A percentile compares a stretch with the other conserved stretches of the same genome.
Conservation (phyloP, 139 green algal species). For the Chlamydomonas incerta region DNA sequence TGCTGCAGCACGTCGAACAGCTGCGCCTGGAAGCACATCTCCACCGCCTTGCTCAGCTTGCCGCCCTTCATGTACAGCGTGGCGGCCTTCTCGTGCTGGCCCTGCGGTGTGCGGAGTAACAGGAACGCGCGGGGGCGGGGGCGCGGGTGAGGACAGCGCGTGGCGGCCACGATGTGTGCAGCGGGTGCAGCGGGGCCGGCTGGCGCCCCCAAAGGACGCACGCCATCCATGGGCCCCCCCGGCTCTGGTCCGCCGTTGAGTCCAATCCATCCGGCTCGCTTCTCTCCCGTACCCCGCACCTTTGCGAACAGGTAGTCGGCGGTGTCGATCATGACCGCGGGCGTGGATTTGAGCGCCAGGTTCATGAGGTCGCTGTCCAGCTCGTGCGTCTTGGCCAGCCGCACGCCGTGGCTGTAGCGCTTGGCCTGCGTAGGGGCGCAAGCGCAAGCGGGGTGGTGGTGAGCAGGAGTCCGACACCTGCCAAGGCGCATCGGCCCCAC, state of each 20-base stretch:
- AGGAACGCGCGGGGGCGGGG: too few species aligned
- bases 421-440: conserved; percentile 41
- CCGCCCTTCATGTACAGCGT: conserved; percentile 64
- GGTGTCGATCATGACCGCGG: conserved; percentile 70
- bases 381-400: conserved; percentile 66
- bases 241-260: too few species aligned
- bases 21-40: conserved; percentile 81
- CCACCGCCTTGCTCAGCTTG: conserved; percentile 74
- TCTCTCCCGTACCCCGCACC: background rate
- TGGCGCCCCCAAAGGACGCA: too few species aligned
- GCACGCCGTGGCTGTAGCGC: conserved; percentile 66
- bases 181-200: too few species aligned
- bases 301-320: conserved; percentile 68
- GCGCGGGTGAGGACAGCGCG: too few species aligned
- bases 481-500: too few species aligned
- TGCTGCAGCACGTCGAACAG: conserved; percentile 76
- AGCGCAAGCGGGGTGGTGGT: too few species aligned
- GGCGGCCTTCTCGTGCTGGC: conserved; percentile 60
- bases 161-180: too few species aligned
- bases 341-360: conserved; percentile 63
- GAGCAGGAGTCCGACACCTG: too few species aligned
- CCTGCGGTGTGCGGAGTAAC: conserved; percentile 6
- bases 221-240: too few species aligned
- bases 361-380: conserved; percentile 59
- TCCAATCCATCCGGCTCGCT: too few species aligned